Base-by-base conservation (phyloP, 345 rosid genomes). In the Linum trigynum region DNA sequence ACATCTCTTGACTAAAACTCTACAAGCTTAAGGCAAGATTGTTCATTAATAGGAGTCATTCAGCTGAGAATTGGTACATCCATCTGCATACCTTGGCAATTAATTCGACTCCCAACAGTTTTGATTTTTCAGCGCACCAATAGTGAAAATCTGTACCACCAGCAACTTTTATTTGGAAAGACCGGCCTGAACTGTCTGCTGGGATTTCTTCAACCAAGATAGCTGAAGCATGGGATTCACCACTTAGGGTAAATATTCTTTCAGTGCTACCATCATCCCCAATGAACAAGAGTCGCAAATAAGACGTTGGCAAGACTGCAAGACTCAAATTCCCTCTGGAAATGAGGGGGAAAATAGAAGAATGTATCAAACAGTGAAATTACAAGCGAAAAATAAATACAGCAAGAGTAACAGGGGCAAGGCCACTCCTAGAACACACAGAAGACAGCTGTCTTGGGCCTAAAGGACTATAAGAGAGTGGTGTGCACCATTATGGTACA, bases 71-170 rank as follows among this genome's bases (percentile, higher is more conserved):
- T 48, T 48, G 14, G 3, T 9, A 15, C 3, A 48, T 12, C 14
- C 53, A 48, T 48, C 14, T 48, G 23, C 14, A 38, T 80, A 95
- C 99, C 97, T 91, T 95, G 12, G 84, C 72, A 61, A 84, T 85
- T 76, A 95, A 82, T 81, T 95, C 99, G 68, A 69, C 57, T 72
- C 96, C 97, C 68, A 91, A 65, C 73, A 87, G 95, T 74, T 83
- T 87, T 38, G 88, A 87, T 77, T 84, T 95, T 85, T 95, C 99
- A 0, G 97, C 83, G 79, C 96, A 91, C 99, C 99, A 95, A 55
- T 81, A 94, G 82, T 84, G 85, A 66, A 79, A 82, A 36, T 57
- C 77, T 67, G 74, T 79, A 36, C 77, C 86, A 68, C 89, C 85
- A 55, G 82, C 79, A 32, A 72, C 61, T 69, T 77, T 87, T 76